Base-by-base conservation (phyloP, 2,329 filamentous ascomycete species). In the Aaosphaeria pasadenensis region DNA sequence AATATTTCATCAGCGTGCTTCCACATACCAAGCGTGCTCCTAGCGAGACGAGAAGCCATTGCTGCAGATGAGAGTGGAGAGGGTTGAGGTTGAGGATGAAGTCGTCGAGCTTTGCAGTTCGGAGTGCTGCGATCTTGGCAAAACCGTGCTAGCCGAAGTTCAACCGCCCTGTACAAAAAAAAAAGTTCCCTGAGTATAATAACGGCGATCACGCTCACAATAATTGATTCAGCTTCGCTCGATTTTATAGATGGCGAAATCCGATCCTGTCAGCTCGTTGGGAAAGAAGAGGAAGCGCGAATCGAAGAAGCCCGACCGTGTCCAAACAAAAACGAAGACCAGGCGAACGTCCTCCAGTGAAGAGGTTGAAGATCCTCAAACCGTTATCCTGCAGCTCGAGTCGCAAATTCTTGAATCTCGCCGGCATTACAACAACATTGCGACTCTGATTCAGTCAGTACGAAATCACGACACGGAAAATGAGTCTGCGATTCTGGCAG, bases 41-140 rank as follows among this genome's bases (percentile, higher is more conserved):
- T 91, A 84, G 87, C 90, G 81, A 97, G 84, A 83, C 91, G 90
- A 78, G 90, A 96, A 83, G 92, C 92, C 92, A 97, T 97, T 88
- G 81, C 88, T 75, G 82, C 43, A 54, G 68, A 71, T 71, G 67
- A 57, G 67, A 66, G 66, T 62, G 65, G 63, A 60, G 65, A 71
- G 63, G 58, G 59, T 54, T 59, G 58, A 58, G 60, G 58, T 45
- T 60, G 59, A 42, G 38, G 45, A 40, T 46, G 44, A 32, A 30
- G 30, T 9, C 33, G 7, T 9, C 29, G 13, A 5, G 28, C 17
- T 24, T 24, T 24, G 17, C 17, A 24, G 17, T 24, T 24, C 17
- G 17, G 17, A 24, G 17, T 24, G 17, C 50, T 39, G 47, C 45
- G 39, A 48, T 44, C 40, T 31, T 45, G 57, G 59, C 57, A 61